Base-by-base conservation (phyloP, 208 protist genomes). In the Kentomonas sorsogonicus region DNA sequence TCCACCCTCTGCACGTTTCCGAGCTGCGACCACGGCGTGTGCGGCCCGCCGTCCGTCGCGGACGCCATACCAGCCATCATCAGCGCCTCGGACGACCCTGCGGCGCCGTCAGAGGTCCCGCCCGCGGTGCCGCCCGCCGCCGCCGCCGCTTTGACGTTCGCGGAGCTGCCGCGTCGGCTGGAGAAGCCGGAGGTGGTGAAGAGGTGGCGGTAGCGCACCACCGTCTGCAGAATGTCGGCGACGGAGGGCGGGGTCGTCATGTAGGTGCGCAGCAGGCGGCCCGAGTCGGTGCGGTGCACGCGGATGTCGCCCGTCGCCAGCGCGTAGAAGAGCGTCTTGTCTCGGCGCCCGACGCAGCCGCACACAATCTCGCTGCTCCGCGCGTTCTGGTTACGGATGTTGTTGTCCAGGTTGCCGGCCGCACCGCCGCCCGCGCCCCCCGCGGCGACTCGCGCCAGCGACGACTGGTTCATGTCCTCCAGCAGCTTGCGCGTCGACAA, bases 181-280 rank as follows among this genome's bases (percentile, higher is more conserved):
- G n/a, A n/a, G n/a, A n/a, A n/a, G n/a, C n/a, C n/a, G n/a, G n/a
- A n/a, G n/a, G n/a, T n/a, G n/a, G 50, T 53, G 61, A 76, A 86
- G 30, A 86, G 55, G 57, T 88, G 70, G 9, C 77, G 71, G 60
- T 75, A 73, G 26, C 69, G 69, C 20, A 88, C 41, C 33, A 73
- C 78, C n/a, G 83, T 77, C 26, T 66, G 48, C 16, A 86, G 45
- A n/a, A 91, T 72, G 46, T 88, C 71, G 26, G 80, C 70, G 2
- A 69, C 63, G 18, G 77, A 81, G 7, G 83, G 83, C 6, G 79
- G 71, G 1, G 70, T 74, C 20, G 79, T 84, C 45, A 86, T 51
- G 76, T 79, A 76, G n/a, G 83, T 91, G 51, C 86, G 83, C 51
- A 83, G 54, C 25, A 91, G 54, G 15, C 77, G 70, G 15, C 83